Evolutionary conservation across 768 basidiomycete genomes (phyloP).

Genomic region (Neoboletus brunneissimus): DNA sequence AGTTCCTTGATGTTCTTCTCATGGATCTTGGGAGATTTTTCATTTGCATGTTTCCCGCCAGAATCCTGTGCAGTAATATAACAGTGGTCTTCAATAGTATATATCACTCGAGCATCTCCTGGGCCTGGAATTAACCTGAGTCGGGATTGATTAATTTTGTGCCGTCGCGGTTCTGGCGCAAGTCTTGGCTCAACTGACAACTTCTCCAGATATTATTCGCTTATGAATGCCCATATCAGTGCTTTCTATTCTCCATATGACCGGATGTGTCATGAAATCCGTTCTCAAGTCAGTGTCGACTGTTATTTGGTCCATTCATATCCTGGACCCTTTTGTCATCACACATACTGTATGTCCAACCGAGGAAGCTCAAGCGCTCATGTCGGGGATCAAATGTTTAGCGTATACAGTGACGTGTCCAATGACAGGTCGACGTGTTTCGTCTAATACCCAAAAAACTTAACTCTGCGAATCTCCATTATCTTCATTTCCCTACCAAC

Average conservation of each 20-base stretch:
- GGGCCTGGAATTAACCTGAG: neutral
- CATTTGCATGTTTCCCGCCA: neutral
- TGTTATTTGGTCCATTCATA: neutral
- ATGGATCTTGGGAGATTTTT: neutral
- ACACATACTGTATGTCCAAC: neutral
- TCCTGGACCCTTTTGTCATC: neutral
- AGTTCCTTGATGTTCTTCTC: neutral
- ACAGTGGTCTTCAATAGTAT: too few relatives aligned
- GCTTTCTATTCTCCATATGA: neutral
- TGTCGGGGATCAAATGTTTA: neutral
- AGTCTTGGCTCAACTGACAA: neutral
- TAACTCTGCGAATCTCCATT: slow-evolving; percentile 3
- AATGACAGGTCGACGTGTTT: neutral
- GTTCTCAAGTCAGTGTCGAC: neutral
- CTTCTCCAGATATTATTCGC: neutral
- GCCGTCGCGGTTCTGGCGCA: too few relatives aligned
- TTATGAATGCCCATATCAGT: neutral
- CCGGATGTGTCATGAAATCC: neutral
- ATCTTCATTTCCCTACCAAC: neutral
- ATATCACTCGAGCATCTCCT: neutral
- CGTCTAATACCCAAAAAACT: neutral
- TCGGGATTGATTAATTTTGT: neutral
- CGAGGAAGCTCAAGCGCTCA: neutral
- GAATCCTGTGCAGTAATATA: neutral
- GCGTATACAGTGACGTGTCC: neutral